Conservation (phyloP, 192 early-diverging fungal genomes). For the Coemansia aciculifera region DNA sequence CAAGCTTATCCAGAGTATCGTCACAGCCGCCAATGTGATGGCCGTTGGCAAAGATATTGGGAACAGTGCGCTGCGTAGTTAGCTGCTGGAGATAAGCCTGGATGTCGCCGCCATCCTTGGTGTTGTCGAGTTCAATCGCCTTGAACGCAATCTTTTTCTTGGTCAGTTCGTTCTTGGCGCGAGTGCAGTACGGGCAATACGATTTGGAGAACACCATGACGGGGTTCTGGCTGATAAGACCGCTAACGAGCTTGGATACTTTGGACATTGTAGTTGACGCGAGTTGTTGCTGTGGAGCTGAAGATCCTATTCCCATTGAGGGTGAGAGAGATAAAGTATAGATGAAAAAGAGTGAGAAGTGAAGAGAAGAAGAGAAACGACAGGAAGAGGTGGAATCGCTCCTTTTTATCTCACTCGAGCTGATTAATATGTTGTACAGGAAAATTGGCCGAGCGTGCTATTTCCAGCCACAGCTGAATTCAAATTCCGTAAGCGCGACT, state of each 20-base stretch:
- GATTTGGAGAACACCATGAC: slow-evolving; percentile 77
- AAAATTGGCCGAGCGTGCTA: neutral
- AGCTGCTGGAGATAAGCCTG: slow-evolving; percentile 59
- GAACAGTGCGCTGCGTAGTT: slow-evolving; percentile 72
- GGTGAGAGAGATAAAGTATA: neutral
- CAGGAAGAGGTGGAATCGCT: no score
- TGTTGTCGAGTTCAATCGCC: slow-evolving; percentile 59
- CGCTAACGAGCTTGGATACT: slow-evolving; percentile 29
- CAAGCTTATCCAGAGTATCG: slow-evolving; percentile 55
- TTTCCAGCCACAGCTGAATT: neutral
- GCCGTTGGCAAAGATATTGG: slow-evolving; percentile 70
- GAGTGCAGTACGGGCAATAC: slow-evolving; percentile 68
- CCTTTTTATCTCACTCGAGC: neutral
- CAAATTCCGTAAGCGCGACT: neutral
- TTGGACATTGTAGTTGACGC: slow-evolving; percentile 24
- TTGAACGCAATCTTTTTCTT: slow-evolving; percentile 37
- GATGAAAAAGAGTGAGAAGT: slow-evolving; percentile 6
- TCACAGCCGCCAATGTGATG: slow-evolving; percentile 68
- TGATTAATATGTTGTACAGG: neutral
- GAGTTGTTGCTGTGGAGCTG: slow-evolving; percentile 10
- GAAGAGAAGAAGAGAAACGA: neutral
- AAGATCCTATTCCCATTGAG: slow-evolving; percentile 17
- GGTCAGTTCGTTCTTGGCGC: slow-evolving; percentile 56
- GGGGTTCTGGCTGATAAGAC: slow-evolving; percentile 37
- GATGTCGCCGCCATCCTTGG: slow-evolving; percentile 58